Conservation (phyloP, 768 basidiomycete genomes). For the Lyophyllum shimeji region DNA sequence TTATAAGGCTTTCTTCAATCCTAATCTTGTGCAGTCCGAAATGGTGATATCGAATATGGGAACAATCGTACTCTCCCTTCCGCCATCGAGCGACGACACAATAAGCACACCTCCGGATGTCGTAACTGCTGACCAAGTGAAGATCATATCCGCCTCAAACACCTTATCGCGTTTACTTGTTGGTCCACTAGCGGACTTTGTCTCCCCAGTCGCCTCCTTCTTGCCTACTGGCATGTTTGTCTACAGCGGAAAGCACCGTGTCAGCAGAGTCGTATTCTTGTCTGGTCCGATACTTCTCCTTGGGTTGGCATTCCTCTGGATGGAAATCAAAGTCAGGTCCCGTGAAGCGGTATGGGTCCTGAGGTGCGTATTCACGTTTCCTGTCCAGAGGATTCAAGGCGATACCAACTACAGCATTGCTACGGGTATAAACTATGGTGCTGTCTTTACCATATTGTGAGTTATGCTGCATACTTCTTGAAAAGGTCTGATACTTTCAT, state of each 20-base stretch:
- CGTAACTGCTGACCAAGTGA: slow-evolving; percentile 64
- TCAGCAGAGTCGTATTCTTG: slow-evolving; percentile 67
- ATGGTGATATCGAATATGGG: slow-evolving; percentile 87
- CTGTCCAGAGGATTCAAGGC: neutral
- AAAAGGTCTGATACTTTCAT: neutral
- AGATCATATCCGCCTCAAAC: slow-evolving; percentile 67
- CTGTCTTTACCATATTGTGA: slow-evolving; percentile 69
- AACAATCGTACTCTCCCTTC: slow-evolving; percentile 68
- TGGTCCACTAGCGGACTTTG: slow-evolving; percentile 70
- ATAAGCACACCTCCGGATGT: slow-evolving; percentile 26
- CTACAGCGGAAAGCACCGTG: slow-evolving; percentile 46
- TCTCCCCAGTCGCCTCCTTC: slow-evolving; percentile 60
- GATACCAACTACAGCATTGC: slow-evolving; percentile 45
- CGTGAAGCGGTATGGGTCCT: slow-evolving; percentile 65
- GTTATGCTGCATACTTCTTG: slow-evolving; percentile 23
- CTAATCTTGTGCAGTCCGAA: slow-evolving; percentile 48
- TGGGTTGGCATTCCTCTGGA: slow-evolving; percentile 53
- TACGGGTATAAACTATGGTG: slow-evolving; percentile 69
- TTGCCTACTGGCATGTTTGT: slow-evolving; percentile 33
- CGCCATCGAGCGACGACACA: slow-evolving; percentile 23
- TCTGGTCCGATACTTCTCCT: slow-evolving; percentile 48
- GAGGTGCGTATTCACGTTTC: slow-evolving; percentile 44
- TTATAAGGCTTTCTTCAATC: neutral
- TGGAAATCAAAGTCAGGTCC: slow-evolving; percentile 44
- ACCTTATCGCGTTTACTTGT: slow-evolving; percentile 66